Base-by-base conservation (phyloP, 371 early-diverging fungal species). In the Capillidium heterosporum region DNA sequence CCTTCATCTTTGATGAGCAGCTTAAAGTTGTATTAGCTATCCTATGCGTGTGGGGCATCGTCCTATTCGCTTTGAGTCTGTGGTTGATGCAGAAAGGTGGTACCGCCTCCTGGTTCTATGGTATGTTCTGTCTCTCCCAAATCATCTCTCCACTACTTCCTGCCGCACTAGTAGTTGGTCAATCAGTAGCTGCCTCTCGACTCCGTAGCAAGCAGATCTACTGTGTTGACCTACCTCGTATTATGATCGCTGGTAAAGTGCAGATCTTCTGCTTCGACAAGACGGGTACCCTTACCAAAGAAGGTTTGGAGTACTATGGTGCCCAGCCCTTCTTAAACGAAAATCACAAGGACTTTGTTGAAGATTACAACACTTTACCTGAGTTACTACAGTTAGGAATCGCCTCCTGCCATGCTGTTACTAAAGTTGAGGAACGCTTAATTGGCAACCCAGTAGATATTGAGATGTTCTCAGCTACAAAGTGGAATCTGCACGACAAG, bases 191-290 rank as follows among this genome's bases (percentile, higher is more conserved):
- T 19, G 81, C 85, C n/a, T 62, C 74, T 68, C 65, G 89, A 63
- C 65, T 87, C 39, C 64, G 68, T 26, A 66, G 65, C 44, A 72
- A 73, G 59, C 67, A 76, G 13, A 76, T 87, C 3, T 76, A 72
- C 44, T 85, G 84, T 57, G 81, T 85, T 19, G 87, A 87, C 59
- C 69, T 82, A 29, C 72, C 75, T 35, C 71, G 94, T 40, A 87
- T 93, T 59, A 78, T 86, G 57, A 68, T 69, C 43, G 67, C 74
- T 27, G 63, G 65, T 57, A 57, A 57, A 26, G 68, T 94, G 41
- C 87, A 92, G 70, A 78, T 95, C 31, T 89, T 92, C 61, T 92
- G 91, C 63, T 95, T 90, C 71, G 87, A 87, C 69, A 87, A 87
- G 66, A 87, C 87, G 0, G 87, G 87, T 13, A 87, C 87, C 0